Percentiles rank a stretch among this genome's conserved stretches.
Conservation (phyloP, 345 rosid genomes). For the Corymbia maculata region DNA sequence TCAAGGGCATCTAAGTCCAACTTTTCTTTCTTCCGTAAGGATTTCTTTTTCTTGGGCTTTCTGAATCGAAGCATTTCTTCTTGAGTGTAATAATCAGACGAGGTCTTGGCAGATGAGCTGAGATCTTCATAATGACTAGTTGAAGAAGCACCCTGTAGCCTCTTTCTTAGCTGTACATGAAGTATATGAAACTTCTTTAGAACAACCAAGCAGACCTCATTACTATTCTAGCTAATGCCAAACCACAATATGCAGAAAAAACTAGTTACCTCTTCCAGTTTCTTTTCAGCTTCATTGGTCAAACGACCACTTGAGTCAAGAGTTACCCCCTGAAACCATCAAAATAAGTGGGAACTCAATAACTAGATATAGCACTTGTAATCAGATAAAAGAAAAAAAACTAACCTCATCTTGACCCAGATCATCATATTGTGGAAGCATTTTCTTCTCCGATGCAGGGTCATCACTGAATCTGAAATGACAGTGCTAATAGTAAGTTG, state of each 20-base stretch:
- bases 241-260: background rate
- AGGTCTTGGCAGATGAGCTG: constrained; percentile 43
- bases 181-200: background rate
- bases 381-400: background rate
- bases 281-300: constrained; percentile 90
- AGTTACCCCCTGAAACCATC: constrained; percentile 54
- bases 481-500: background rate
- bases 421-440: constrained; percentile 95
- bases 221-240: background rate
- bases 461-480: constrained; percentile 75
- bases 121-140: constrained; percentile 57
- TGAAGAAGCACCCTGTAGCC: constrained; percentile 54
- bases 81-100: constrained; percentile 74
- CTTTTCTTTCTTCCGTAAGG: constrained; percentile 78
- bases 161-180: constrained; percentile 60
- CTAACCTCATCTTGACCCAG: constrained; percentile 62
- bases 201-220: background rate
- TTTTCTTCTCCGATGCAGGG: constrained; percentile 59
- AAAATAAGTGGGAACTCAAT: background rate
- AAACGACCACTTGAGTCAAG: constrained; percentile 79
- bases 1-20: constrained; percentile 82
- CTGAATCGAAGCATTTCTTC: constrained; percentile 88
- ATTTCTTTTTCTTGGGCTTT: constrained; percentile 90
- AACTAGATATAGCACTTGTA: background rate
- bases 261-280: constrained; percentile 69